These are phyloP conservation scores for Beauveria sp. DNA, from an alignment of 2,329 filamentous ascomycete genomes.

Conservation along the genomic window DNA sequence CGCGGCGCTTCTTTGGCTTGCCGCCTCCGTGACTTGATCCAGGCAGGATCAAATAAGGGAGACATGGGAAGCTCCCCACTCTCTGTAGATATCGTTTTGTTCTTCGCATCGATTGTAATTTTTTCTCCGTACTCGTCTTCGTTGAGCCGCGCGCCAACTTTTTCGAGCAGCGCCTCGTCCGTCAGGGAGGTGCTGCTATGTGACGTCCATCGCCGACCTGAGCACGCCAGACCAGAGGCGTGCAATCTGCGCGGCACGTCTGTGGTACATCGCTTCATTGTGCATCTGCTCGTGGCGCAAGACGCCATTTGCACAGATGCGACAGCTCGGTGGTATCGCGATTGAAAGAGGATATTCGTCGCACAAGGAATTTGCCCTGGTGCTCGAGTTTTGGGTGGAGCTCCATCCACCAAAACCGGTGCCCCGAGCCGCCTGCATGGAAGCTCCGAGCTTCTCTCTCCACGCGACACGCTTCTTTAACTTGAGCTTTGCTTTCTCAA, in stretches of 20 bases:
- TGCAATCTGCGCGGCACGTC: conserved; percentile 8
- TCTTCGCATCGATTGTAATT: conserved; percentile 29
- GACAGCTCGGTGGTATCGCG: conserved; percentile 5
- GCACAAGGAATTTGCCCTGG: background rate
- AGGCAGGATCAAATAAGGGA: conserved; percentile 45
- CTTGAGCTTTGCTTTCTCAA: background rate
- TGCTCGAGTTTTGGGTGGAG: background rate
- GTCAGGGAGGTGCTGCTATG: conserved; percentile 24
- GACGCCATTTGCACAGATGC: background rate
- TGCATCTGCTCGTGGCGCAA: background rate
- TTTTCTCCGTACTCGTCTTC: conserved; percentile 21
- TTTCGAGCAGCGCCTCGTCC: conserved; percentile 21
- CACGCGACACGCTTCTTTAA: conserved; percentile 1
- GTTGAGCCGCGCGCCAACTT: conserved; percentile 26
- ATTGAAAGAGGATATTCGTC: background rate
- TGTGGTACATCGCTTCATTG: conserved; percentile 23
- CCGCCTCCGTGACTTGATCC: conserved; percentile 36
- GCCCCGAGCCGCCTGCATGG: background rate
- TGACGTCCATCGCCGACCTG: conserved; percentile 24
- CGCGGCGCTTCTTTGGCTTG: conserved; percentile 31
- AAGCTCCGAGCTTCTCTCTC: background rate
- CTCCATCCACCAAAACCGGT: background rate
- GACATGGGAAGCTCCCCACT: conserved; percentile 44
- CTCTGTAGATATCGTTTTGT: conserved; percentile 38
- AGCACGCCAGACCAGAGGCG: conserved; percentile 10